These are phyloP conservation scores for Dicorynia guianensis DNA, from an alignment of 306 rosid species.

Conservation along the genomic window DNA sequence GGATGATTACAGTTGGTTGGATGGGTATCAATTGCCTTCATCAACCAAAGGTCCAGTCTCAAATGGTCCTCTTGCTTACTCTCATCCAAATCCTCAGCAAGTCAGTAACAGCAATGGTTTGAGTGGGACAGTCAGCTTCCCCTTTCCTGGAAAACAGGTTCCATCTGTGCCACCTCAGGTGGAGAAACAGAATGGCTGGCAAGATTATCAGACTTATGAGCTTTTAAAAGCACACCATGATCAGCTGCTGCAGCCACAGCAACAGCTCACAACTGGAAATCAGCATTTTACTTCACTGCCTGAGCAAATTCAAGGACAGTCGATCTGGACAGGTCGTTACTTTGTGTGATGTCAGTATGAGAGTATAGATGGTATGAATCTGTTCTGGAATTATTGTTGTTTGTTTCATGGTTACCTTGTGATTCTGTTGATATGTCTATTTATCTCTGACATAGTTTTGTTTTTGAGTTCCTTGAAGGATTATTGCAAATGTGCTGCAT, in stretches of 20 bases:
- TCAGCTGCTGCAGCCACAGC: conserved; percentile 74
- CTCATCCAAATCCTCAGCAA: conserved; percentile 56
- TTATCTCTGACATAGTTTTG: conserved; percentile 31
- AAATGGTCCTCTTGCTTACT: conserved; percentile 45
- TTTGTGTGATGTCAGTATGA: conserved; percentile 83
- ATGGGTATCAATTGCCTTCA: conserved; percentile 82
- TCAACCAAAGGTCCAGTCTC: conserved; percentile 53
- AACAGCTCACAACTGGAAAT: conserved; percentile 63
- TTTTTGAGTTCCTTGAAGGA: conserved; percentile 65
- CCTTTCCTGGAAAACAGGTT: conserved; percentile 89
- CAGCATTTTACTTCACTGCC: conserved; percentile 67
- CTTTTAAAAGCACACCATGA: conserved; percentile 61
- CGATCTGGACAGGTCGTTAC: conserved; percentile 82
- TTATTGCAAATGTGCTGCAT: conserved; percentile 66
- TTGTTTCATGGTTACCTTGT: not conserved
- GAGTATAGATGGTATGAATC: conserved; percentile 67
- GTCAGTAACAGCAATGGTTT: conserved; percentile 55
- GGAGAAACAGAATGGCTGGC: conserved; percentile 74
- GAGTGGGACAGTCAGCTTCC: conserved; percentile 66
- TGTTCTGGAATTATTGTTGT: conserved; percentile 7
- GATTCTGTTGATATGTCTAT: not conserved
- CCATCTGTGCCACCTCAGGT: conserved; percentile 57
- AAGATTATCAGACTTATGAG: conserved; percentile 62
- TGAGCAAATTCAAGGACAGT: conserved; percentile 87
- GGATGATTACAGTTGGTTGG: conserved; percentile 97